Evolutionary conservation across 768 basidiomycete genomes (phyloP).

Genomic region (Termitomyces sp.): DNA sequence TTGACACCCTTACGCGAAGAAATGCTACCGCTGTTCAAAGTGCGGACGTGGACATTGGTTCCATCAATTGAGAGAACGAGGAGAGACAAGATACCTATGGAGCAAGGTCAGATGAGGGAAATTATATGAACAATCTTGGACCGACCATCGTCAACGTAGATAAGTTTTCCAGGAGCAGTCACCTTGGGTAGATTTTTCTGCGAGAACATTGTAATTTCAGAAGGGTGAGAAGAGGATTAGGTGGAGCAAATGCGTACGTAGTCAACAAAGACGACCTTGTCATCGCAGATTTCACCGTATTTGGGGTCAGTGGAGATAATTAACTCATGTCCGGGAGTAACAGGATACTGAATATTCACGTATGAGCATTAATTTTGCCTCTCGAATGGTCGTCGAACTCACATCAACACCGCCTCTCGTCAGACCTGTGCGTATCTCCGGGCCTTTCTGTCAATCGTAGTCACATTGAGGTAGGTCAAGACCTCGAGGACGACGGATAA

Average conservation of each 20-base stretch:
- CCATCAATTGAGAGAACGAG: conserved; percentile 89
- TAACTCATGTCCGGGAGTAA: conserved; percentile 93
- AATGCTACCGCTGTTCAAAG: conserved; percentile 87
- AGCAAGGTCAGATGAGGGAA: neutral
- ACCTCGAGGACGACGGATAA: conserved; percentile 9
- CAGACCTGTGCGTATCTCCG: conserved; percentile 96
- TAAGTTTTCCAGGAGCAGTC: conserved; percentile 93
- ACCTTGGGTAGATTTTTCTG: conserved; percentile 93
- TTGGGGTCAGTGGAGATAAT: conserved; percentile 79
- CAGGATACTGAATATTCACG: conserved; percentile 53
- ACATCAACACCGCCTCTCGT: conserved; percentile 87
- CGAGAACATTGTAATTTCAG: conserved; percentile 4
- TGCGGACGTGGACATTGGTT: conserved; percentile 73
- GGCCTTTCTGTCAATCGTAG: conserved; percentile 75
- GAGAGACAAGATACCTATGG: conserved; percentile 78
- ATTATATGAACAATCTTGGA: neutral
- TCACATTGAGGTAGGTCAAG: conserved; percentile 7
- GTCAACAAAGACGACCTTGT: conserved; percentile 87
- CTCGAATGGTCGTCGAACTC: conserved; percentile 25
- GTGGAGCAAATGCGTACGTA: conserved; percentile 56
- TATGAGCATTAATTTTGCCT: neutral
- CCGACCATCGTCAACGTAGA: conserved; percentile 94
- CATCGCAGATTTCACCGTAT: conserved; percentile 74
- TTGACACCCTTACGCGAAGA: conserved; percentile 99
- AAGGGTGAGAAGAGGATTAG: neutral